These are phyloP conservation scores for Pyrenula aspistea DNA, from an alignment of 495 filamentous ascomycete genomes.

Conservation along the genomic window DNA sequence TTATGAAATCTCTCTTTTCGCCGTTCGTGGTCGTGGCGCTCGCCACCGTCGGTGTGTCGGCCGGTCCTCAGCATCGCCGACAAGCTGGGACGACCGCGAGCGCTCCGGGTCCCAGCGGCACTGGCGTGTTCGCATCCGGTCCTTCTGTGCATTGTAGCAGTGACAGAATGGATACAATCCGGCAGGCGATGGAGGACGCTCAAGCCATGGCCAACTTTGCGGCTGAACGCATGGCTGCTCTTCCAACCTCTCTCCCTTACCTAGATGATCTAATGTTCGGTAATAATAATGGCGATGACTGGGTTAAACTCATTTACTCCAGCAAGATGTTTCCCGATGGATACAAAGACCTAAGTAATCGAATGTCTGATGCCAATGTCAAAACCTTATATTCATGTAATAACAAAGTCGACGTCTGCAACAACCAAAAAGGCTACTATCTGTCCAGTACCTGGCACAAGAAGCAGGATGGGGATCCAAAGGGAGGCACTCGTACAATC, in stretches of 20 bases:
- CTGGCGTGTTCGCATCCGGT: neutral
- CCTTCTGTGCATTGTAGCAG: neutral
- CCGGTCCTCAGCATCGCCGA: neutral
- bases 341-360: neutral
- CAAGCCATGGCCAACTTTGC: neutral
- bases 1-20: neutral
- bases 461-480: neutral
- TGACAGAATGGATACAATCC: neutral
- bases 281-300: neutral
- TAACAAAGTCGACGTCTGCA: neutral
- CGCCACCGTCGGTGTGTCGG: neutral
- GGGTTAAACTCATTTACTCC: neutral
- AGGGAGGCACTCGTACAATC: neutral
- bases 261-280: neutral
- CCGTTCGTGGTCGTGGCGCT: neutral
- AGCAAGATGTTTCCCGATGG: neutral
- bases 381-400: neutral
- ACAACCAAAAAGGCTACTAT: neutral
- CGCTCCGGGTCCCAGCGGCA: neutral
- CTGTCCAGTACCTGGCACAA: neutral
- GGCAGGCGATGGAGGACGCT: neutral
- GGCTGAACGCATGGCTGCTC: neutral
- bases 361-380: neutral
- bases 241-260: neutral
- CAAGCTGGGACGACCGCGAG: neutral